These are phyloP conservation scores for Dalbergia oliveri DNA, from an alignment of 306 rosid species.

Conservation along the genomic window DNA sequence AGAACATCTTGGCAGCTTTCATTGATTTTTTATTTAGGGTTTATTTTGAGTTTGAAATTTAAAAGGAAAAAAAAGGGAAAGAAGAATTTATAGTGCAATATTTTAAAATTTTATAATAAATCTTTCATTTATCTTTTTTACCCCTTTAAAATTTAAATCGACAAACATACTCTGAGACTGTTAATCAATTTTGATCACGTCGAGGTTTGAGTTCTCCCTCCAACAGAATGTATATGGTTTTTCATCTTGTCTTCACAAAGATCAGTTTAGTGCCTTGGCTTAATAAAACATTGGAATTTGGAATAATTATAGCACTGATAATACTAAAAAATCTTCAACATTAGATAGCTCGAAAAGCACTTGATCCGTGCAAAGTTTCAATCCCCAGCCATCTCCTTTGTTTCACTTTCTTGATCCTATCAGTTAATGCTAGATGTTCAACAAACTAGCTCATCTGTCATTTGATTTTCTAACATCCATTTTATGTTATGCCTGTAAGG, in stretches of 20 bases:
- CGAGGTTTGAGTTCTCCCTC: too few species aligned
- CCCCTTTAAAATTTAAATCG: too few species aligned
- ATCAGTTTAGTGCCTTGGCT: slow-evolving; percentile 20
- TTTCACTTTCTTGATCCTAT: background rate
- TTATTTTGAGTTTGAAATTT: too few species aligned
- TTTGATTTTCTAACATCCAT: background rate
- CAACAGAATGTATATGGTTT: background rate
- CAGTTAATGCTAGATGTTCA: background rate
- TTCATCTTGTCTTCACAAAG: slow-evolving; percentile 15
- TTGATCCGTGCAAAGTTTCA: background rate
- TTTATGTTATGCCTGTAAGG: background rate
- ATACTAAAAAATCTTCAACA: background rate
- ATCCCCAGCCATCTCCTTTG: background rate
- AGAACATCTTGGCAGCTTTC: too few species aligned
- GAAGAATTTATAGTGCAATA: too few species aligned
- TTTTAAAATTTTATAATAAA: too few species aligned
- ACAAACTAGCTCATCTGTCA: background rate
- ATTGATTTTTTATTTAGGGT: too few species aligned
- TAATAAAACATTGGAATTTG: slow-evolving; percentile 19
- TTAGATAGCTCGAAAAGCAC: background rate
- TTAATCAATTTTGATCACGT: too few species aligned
- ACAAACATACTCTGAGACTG: too few species aligned
- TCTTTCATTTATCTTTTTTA: too few species aligned
- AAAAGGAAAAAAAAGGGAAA: too few species aligned
- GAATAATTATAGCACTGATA: background rate